Conservation (phyloP, 2,329 filamentous ascomycete genomes). For the Aspergillus cejpii region DNA sequence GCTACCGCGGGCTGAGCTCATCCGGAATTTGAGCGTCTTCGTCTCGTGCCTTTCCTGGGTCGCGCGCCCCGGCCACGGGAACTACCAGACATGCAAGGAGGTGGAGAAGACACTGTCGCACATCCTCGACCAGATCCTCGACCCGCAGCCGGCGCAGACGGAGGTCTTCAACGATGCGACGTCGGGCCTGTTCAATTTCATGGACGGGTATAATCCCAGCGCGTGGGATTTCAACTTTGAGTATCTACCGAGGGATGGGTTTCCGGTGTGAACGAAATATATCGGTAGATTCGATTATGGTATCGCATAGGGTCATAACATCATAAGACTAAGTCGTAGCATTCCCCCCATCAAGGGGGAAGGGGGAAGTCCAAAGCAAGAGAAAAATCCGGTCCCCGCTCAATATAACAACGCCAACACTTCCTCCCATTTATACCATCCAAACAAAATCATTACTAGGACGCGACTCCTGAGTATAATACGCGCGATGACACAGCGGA, state of each 20-base stretch:
- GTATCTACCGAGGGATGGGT: conserved; percentile 21
- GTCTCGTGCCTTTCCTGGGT: conserved; percentile 31
- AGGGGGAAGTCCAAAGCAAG: no score
- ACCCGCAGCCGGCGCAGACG: conserved; percentile 27
- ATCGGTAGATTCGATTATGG: conserved; percentile 1
- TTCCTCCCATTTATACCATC: conserved; percentile 30
- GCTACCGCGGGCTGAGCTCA: conserved; percentile 28
- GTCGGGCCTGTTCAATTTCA: conserved; percentile 26
- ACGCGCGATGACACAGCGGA: conserved; percentile 34
- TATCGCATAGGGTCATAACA: conserved; percentile 7
- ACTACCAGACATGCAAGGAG: conserved; percentile 32
- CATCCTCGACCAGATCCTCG: conserved; percentile 33
- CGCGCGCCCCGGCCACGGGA: conserved; percentile 29
- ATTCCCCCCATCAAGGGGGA: background rate
- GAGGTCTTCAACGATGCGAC: conserved; percentile 27
- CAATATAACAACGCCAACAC: background rate
- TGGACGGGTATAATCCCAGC: conserved; percentile 32
- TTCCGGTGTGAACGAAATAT: conserved; percentile 17
- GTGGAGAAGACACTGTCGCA: conserved; percentile 33
- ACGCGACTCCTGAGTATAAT: conserved; percentile 28
- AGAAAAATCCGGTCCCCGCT: background rate
- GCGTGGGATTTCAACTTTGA: conserved; percentile 31
- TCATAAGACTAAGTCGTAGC: conserved; percentile 4
- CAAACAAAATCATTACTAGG: conserved; percentile 32
- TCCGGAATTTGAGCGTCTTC: conserved; percentile 33